Evolutionary conservation across 352 stramenopile species (phyloP).

Genomic region (Phytophthora multivora): DNA sequence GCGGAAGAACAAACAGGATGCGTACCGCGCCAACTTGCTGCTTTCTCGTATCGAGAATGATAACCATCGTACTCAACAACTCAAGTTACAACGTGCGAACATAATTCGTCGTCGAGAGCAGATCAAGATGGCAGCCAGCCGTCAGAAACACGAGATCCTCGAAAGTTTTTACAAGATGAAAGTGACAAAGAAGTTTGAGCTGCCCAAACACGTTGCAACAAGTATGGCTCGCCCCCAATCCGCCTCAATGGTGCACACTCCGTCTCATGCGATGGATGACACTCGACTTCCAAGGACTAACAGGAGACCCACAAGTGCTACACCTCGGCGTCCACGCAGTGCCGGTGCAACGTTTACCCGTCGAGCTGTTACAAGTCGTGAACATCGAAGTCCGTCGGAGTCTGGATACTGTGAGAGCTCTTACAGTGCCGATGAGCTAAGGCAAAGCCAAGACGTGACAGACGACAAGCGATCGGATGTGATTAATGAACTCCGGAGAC

Average conservation of each 20-base stretch:
- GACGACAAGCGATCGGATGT: conserved; percentile 29
- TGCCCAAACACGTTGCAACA: conserved; percentile 54
- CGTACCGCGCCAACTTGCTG: conserved; percentile 61
- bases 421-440: conserved; percentile 25
- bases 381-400: conserved; percentile 6
- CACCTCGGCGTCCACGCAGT: conserved; percentile 28
- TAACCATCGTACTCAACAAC: conserved; percentile 49
- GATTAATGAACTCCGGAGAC: conserved; percentile 58
- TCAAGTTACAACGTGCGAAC: conserved; percentile 63
- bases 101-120: conserved; percentile 67
- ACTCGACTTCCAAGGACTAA: not conserved
- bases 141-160: conserved; percentile 76
- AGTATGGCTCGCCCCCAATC: conserved; percentile 48
- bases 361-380: conserved; percentile 22
- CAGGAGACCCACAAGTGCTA: conserved; percentile 41
- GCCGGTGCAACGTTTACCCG: conserved; percentile 4
- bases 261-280: too few species aligned
- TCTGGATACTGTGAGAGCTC: conserved; percentile 11
- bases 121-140: conserved; percentile 61
- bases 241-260: conserved; percentile 17
- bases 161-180: conserved; percentile 87
- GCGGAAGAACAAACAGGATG: conserved; percentile 67
- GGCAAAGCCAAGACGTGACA: conserved; percentile 15
- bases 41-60: conserved; percentile 70
- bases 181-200: conserved; percentile 75